Evolutionary conservation across 2,329 filamentous ascomycete species (phyloP).

Genomic region (Xylaria sp.): DNA sequence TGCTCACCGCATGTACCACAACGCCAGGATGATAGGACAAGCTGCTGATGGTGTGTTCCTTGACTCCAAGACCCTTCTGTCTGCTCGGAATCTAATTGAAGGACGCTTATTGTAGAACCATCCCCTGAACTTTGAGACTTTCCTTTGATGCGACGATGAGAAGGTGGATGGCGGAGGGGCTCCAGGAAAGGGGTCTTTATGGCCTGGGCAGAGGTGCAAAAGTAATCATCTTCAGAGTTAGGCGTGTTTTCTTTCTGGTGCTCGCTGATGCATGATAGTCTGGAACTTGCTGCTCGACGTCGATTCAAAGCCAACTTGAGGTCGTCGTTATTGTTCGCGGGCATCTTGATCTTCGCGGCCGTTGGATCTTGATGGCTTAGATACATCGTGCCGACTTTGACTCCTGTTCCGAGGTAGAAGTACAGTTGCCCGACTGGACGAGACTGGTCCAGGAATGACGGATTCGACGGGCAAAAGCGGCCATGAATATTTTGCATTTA

Average conservation of each 20-base stretch:
- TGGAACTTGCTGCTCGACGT: constrained; percentile 22
- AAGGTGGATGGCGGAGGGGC: constrained; percentile 28
- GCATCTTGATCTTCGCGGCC: constrained; percentile 27
- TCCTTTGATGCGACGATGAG: constrained; percentile 28
- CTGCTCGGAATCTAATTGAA: constrained; percentile 32
- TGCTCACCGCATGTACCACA: background rate
- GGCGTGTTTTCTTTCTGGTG: constrained; percentile 38
- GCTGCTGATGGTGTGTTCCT: constrained; percentile 16
- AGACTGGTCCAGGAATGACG: constrained; percentile 28
- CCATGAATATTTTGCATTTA: constrained; percentile 41
- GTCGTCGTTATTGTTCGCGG: constrained; percentile 30
- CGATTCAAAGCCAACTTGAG: constrained; percentile 11
- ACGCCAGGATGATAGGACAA: constrained; percentile 38
- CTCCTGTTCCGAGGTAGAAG: constrained; percentile 22
- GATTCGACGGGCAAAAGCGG: constrained; percentile 33
- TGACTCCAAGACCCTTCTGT: constrained; percentile 28
- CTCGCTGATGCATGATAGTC: constrained; percentile 35
- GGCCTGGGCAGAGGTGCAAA: constrained; percentile 18
- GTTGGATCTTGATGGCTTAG: constrained; percentile 34
- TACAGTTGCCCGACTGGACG: constrained; percentile 32
- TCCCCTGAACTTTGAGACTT: constrained; percentile 36
- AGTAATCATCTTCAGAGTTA: constrained; percentile 39
- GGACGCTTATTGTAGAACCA: constrained; percentile 35
- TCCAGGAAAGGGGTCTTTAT: constrained; percentile 28
- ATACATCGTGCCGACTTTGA: constrained; percentile 39